phyloP scores from a whole-genome alignment of 2,329 filamentous ascomycete genomes.

The Penicillium sp. region DNA sequence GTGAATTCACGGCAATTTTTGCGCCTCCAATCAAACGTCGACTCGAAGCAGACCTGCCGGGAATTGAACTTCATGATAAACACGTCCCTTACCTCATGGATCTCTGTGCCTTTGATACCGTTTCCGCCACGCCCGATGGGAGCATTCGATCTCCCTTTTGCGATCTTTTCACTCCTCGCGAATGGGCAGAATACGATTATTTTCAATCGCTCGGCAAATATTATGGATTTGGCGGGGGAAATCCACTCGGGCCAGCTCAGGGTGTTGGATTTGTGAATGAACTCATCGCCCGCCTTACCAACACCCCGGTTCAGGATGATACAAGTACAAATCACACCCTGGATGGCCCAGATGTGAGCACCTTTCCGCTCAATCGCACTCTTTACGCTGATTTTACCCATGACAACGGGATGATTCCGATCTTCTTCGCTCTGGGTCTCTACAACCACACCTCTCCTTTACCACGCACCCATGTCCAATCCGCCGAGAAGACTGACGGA shows the following conservation, averaged over 20 bases:
- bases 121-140: slow-evolving; percentile 52
- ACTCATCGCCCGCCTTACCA: slow-evolving; percentile 72
- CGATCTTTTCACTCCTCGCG: slow-evolving; percentile 61
- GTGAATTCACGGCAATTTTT: slow-evolving; percentile 58
- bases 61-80: slow-evolving; percentile 56
- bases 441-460: slow-evolving; percentile 61
- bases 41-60: slow-evolving; percentile 62
- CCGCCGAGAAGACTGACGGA: slow-evolving; percentile 47
- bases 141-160: slow-evolving; percentile 65
- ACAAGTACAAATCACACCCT: slow-evolving; percentile 75
- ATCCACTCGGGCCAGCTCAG: slow-evolving; percentile 72
- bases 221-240: slow-evolving; percentile 73
- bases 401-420: slow-evolving; percentile 76
- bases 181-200: slow-evolving; percentile 79
- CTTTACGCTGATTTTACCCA: slow-evolving; percentile 90
- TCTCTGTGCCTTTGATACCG: slow-evolving; percentile 76
- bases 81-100: slow-evolving; percentile 77
- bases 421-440: slow-evolving; percentile 71
- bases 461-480: slow-evolving; percentile 35
- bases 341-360: slow-evolving; percentile 46
- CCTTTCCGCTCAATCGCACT: slow-evolving; percentile 64
- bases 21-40: slow-evolving; percentile 49
- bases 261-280: slow-evolving; percentile 86
- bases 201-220: slow-evolving; percentile 74
- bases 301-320: slow-evolving; percentile 58